These are phyloP conservation scores for Parmelia sp. DNA, from an alignment of 495 filamentous ascomycete species.

Conservation along the genomic window DNA sequence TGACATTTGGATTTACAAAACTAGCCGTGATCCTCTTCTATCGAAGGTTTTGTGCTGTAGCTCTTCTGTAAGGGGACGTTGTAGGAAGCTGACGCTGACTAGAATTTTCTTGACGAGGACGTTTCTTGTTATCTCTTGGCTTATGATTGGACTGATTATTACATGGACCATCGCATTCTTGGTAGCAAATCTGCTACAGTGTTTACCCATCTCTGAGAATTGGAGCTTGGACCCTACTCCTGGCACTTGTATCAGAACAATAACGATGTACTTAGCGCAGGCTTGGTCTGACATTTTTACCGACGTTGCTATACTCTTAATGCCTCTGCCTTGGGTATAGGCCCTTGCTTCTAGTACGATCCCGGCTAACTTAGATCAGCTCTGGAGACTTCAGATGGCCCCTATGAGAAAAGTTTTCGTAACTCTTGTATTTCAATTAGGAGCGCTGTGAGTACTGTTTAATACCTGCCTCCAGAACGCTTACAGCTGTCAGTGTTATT, in stretches of 20 bases:
- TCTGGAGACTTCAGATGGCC: conserved; percentile 14
- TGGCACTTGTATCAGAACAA: conserved; percentile 11
- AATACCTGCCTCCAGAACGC: neutral
- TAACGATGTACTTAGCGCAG: conserved; percentile 10
- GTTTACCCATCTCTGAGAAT: conserved; percentile 8
- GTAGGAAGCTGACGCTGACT: neutral
- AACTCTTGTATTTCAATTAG: conserved; percentile 3
- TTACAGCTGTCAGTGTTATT: neutral
- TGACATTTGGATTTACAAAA: conserved; percentile 18
- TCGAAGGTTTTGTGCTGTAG: neutral
- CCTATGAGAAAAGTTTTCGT: conserved; percentile 7
- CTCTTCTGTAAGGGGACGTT: neutral
- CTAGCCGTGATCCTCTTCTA: conserved; percentile 14
- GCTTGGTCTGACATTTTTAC: conserved; percentile 15
- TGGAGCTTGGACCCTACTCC: conserved; percentile 8
- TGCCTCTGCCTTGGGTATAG: conserved; percentile 8
- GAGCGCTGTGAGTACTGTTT: neutral
- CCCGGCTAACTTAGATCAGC: neutral
- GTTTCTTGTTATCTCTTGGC: neutral
- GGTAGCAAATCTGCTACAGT: conserved; percentile 14
- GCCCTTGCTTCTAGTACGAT: too few relatives aligned
- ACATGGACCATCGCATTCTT: conserved; percentile 18
- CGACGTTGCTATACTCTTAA: conserved; percentile 8
- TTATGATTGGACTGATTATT: conserved; percentile 4
- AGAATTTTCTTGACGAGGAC: conserved; percentile 3